Evolutionary conservation across 192 early-diverging fungal genomes (phyloP), one percentile per base, ranked within the genome.

Genomic region (Rhizophlyctis rosea): DNA sequence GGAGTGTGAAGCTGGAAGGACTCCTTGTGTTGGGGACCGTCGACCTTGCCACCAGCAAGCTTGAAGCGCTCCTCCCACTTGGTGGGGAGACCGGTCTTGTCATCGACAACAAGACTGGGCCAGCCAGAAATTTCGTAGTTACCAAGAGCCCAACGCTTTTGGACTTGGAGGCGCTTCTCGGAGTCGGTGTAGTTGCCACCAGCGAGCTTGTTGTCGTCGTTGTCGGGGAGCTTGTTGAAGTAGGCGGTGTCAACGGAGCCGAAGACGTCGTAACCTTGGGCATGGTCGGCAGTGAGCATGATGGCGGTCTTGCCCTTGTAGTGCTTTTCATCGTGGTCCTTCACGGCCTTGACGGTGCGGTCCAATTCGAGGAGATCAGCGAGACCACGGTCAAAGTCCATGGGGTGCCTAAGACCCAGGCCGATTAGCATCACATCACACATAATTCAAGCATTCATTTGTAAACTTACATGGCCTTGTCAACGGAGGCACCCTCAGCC

Each of bases 301-400:
- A 87, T 86, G 53, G 77, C 64, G 47, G 82, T 84, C 54, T 85
- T 74, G 50, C 69, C 74, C 63, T 59, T 33, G 59, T 80, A 66
- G 77, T 81, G 76, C 47, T 75, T 79, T 67, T 72, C 75, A 59
- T 74, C 72, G 76, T 76, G 77, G 54, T 78, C 82, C 30, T 68
- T 59, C 44, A 81, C 82, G 35, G 74, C 75, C 54, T 84, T 75
- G 34, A 87, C 55, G 56, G 85, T 76, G 36, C 70, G 74, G 70
- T 87, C 85, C 36, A 87, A 62, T 69, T 87, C 85, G 49, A 87
- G 63, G 9, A 87, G n/a, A n/a, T 87, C 85, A 50, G 84, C 85
- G 25, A 81, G 69, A 68, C 73, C 84, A 67, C 85, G 82, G 55
- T 82, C 73, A 52, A 76, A 87, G 71, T 87, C 80, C 44, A 85